Evolutionary conservation across 805 yeast genomes (phyloP), one percentile per base, ranked within the genome.

Genomic region (Saccharomycopsis lassenensis): DNA sequence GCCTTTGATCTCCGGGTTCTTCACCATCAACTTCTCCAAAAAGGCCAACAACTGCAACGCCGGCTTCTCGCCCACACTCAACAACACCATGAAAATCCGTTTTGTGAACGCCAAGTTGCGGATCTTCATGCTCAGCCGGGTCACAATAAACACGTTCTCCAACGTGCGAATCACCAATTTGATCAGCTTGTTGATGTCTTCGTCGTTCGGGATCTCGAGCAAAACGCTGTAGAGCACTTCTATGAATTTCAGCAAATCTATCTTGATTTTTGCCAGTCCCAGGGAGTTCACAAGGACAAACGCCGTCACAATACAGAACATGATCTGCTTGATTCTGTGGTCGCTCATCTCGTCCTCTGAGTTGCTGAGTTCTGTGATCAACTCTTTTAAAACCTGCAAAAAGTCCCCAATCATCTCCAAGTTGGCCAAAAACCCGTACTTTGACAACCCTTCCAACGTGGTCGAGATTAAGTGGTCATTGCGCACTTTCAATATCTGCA

Each of bases 321-420:
- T 62, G 0, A 83, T 65, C 44, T 85, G 86, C 45, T 72, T 25
- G 77, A 65, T 46, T 74, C 74, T 34, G 52, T 54, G 30, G 65
- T 49, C 30, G 18, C 67, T 59, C 12, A 63, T 55, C 25, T 70
- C 67, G 6, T 66, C 70, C 2, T 54, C 61, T n/a, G 63, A 48
- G 14, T 62, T 65, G 27, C 61, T 57, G 45, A 58, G 59, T 38
- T 70, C 82, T 8, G 51, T 49, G 54, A 85, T 72, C 17, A 87
- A 70, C 56, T 91, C 97, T 47, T 87, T 68, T 55, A 91, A 66
- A 5, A 87, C 95, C 52, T 80, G 93, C 35, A 91, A 63, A 57
- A 91, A 76, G 54, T 91, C 98, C 18, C 97, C 97, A 47, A 91
- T 68, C 30, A 91, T 63, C 46, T 91, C 97, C 39, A 89, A 74